These are phyloP conservation scores for Fusarium sp. DNA, from an alignment of 2,329 filamentous ascomycete genomes.

Conservation along the genomic window DNA sequence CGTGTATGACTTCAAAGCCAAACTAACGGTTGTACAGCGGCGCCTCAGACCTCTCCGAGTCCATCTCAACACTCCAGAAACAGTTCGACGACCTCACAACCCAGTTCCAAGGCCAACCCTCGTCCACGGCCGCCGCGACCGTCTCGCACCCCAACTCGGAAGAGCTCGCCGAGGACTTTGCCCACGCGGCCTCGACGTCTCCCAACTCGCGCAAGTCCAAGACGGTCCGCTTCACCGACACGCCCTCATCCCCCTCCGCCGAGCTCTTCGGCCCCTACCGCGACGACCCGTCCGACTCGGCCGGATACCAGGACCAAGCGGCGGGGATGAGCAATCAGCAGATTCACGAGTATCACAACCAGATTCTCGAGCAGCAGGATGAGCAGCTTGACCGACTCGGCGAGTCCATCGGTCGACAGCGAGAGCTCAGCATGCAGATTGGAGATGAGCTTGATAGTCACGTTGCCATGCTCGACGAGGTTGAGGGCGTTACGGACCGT, in stretches of 20 bases:
- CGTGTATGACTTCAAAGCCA: not conserved
- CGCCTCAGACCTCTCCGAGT: constrained; percentile 63
- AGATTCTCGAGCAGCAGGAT: constrained; percentile 87
- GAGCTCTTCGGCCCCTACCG: constrained; percentile 67
- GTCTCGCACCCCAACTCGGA: constrained; percentile 70
- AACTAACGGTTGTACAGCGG: constrained; percentile 49
- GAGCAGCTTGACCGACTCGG: constrained; percentile 89
- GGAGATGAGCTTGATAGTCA: constrained; percentile 95
- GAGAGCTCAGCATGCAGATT: constrained; percentile 94
- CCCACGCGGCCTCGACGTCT: constrained; percentile 62
- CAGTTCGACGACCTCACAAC: constrained; percentile 79
- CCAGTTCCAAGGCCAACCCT: constrained; percentile 77
- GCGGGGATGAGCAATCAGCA: constrained; percentile 76
- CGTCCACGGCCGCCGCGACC: constrained; percentile 58
- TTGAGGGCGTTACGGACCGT: constrained; percentile 81
- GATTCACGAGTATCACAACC: constrained; percentile 83
- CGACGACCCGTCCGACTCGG: constrained; percentile 67
- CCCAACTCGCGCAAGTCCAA: constrained; percentile 59
- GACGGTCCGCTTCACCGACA: constrained; percentile 86
- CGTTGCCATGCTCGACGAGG: constrained; percentile 85
- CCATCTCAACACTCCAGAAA: constrained; percentile 71
- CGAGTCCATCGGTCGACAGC: constrained; percentile 84
- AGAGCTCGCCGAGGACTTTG: constrained; percentile 67
- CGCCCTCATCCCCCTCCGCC: constrained; percentile 53
- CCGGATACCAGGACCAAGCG: constrained; percentile 68